A percentile compares a stretch with the other conserved stretches of the same genome.
phyloP scores from a whole-genome alignment of 306 rosid species.

The cucumber (Cucumis sativus) region DNA sequence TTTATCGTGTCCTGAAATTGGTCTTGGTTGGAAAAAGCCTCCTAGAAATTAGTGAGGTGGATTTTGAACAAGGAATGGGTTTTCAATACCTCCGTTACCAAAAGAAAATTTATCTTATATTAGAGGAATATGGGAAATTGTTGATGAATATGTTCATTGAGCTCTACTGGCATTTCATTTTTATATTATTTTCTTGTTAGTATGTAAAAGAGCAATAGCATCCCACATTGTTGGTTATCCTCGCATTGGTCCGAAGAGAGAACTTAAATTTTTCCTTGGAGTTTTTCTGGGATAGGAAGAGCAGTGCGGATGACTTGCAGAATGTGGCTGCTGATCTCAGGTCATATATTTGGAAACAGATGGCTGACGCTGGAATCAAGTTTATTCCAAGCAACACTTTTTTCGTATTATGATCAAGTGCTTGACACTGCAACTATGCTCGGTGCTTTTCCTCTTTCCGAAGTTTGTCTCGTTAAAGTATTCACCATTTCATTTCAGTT shows the following conservation, averaged over 20 bases:
- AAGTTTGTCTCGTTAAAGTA: background rate
- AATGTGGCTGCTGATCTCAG: constrained; percentile 50
- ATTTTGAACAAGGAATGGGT: background rate
- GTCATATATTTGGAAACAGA: constrained; percentile 71
- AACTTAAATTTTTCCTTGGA: constrained; percentile 66
- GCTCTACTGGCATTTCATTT: background rate
- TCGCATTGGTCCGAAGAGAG: constrained; percentile 85
- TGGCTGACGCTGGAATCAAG: constrained; percentile 56
- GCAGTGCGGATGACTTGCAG: constrained; percentile 50
- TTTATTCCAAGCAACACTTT: constrained; percentile 78
- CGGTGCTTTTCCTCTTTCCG: constrained; percentile 10
- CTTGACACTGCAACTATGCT: constrained; percentile 78
- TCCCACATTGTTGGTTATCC: constrained; percentile 89
- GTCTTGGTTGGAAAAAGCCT: background rate
- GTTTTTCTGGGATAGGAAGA: constrained; percentile 84
- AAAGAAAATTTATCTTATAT: background rate
- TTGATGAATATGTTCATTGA: background rate
- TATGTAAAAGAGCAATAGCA: constrained; percentile 44
- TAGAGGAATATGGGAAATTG: background rate
- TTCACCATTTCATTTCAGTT: background rate
- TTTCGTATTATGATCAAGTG: constrained; percentile 77
- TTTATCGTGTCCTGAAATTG: background rate
- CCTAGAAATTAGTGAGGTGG: background rate
- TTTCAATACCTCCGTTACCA: background rate
- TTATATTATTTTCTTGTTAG: background rate